phyloP scores from a whole-genome alignment of 305 asterid genomes.

The Fraxinus ornus region DNA sequence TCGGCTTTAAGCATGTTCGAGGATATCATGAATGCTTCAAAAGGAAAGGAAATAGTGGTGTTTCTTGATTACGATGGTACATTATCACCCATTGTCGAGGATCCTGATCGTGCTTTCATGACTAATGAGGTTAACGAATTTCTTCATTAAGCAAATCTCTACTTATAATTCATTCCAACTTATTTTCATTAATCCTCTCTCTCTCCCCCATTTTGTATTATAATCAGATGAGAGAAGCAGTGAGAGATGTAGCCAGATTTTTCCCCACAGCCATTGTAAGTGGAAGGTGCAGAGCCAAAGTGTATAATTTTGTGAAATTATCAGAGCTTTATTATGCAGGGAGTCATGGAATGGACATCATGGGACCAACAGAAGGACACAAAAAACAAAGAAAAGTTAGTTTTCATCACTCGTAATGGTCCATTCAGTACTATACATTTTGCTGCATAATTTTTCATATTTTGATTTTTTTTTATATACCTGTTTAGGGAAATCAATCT shows the following conservation, averaged over 20 bases:
- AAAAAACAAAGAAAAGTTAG: constrained; percentile 40
- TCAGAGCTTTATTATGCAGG: constrained; percentile 93
- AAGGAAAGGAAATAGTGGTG: constrained; percentile 72
- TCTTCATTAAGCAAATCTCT: not conserved
- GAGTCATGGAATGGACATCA: constrained; percentile 98
- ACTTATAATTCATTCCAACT: not conserved
- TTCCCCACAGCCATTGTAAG: constrained; percentile 90
- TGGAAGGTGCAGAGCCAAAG: constrained; percentile 87
- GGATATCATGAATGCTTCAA: constrained; percentile 47
- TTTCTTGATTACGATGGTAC: constrained; percentile 93
- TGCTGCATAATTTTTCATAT: not conserved
- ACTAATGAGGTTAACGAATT: constrained; percentile 48
- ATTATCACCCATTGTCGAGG: constrained; percentile 83
- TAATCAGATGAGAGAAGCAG: constrained; percentile 76
- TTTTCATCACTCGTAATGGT: not conserved
- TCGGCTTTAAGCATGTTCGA: constrained; percentile 79
- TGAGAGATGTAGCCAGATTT: constrained; percentile 55
- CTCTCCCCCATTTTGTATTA: not conserved
- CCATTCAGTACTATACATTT: not conserved
- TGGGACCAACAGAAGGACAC: constrained; percentile 70
- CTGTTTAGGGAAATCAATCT: constrained; percentile 38
- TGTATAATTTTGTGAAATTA: constrained; percentile 60
- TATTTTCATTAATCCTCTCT: not conserved
- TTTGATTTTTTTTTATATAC: constrained; percentile 13
- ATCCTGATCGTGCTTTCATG: constrained; percentile 88